Conservation (phyloP, 129 eudicot genomes). For the Pulicaria dysenterica region DNA sequence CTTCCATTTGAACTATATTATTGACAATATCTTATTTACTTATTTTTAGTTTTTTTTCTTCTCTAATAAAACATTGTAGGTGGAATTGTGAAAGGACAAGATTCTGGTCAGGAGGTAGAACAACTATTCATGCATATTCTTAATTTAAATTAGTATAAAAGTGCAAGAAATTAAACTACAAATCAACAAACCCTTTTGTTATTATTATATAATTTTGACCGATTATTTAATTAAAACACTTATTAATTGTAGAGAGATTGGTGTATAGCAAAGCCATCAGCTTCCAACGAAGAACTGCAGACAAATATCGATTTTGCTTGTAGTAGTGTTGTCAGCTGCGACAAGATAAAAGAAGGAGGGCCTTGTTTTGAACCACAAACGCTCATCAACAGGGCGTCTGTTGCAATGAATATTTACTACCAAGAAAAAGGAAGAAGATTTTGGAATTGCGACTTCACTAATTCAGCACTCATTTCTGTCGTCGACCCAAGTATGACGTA, state of each 20-base stretch:
- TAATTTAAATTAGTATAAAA: no score
- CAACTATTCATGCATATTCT: no score
- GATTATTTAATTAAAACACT: no score
- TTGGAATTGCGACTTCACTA: constrained; percentile 40
- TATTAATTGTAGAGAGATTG: constrained; percentile 33
- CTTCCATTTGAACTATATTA: no score
- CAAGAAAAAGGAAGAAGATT: constrained; percentile 23
- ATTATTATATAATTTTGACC: no score
- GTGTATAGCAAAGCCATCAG: constrained; percentile 50
- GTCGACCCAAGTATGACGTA: constrained; percentile 49
- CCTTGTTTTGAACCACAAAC: constrained; percentile 29
- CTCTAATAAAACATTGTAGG: no score
- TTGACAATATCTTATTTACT: no score
- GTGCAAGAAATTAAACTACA: no score
- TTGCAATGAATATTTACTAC: constrained; percentile 49
- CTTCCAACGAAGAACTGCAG: constrained; percentile 19
- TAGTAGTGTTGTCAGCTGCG: constrained; percentile 21
- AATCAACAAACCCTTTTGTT: no score
- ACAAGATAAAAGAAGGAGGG: constrained; percentile 28
- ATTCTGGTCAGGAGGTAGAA: no score
- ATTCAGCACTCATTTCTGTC: constrained; percentile 29
- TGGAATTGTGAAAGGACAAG: no score
- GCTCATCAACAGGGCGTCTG: constrained; percentile 42
- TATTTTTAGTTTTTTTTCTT: no score
- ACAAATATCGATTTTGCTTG: constrained; percentile 39